Conservation (phyloP, 441 rosid species). For the Aquilaria agallochum region DNA sequence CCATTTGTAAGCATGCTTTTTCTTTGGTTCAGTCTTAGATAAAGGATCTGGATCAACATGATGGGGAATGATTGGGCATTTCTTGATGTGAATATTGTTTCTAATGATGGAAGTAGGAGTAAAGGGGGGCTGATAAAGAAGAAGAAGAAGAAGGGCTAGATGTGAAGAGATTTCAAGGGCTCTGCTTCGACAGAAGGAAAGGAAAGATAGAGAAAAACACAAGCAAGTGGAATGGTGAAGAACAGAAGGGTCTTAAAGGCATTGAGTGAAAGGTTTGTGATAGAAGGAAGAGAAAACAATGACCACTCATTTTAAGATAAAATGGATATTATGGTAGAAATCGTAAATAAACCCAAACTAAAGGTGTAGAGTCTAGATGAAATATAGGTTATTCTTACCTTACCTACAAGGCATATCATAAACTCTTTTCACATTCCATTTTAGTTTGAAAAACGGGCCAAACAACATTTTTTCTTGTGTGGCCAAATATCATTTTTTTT, state of each 20-base stretch:
- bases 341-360: too few species aligned
- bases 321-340: too few species aligned
- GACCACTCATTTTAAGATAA: too few species aligned
- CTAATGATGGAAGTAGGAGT: slow-evolving; percentile 71
- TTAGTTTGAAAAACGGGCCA: too few species aligned
- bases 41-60: slow-evolving; percentile 34
- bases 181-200: slow-evolving; percentile 58
- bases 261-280: slow-evolving; percentile 10
- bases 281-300: too few species aligned
- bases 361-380: too few species aligned
- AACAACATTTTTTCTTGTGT: too few species aligned
- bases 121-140: slow-evolving; percentile 60
- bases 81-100: slow-evolving; percentile 73
- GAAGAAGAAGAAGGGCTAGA: slow-evolving; percentile 71
- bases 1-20: slow-evolving; percentile 41
- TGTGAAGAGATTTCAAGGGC: slow-evolving; percentile 52
- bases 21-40: slow-evolving; percentile 36
- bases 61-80: slow-evolving; percentile 49
- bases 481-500: too few species aligned
- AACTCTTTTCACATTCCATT: too few species aligned
- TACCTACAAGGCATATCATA: too few species aligned
- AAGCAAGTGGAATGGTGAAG: slow-evolving; percentile 32
- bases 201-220: slow-evolving; percentile 40
- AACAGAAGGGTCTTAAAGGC: slow-evolving; percentile 34
- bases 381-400: too few species aligned